Conservation (phyloP, 2,329 filamentous ascomycete species). For the Basipetospora chlamydospora region DNA sequence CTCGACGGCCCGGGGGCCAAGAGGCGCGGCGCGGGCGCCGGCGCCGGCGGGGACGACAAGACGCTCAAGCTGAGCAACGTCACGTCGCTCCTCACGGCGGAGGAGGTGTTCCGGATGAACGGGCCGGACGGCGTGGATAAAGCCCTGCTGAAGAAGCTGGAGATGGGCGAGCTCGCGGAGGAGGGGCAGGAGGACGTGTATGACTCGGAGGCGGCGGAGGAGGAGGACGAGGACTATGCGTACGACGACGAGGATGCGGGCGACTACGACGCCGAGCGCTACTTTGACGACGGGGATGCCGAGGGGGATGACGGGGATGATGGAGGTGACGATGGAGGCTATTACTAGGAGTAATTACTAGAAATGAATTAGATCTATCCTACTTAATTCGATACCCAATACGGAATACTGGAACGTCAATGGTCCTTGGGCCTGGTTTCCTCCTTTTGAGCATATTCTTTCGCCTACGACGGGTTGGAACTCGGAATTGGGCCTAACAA, state of each 20-base stretch:
- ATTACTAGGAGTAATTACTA: too few relatives aligned
- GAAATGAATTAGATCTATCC: too few relatives aligned
- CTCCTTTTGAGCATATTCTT: too few relatives aligned
- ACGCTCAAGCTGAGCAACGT: slow-evolving; percentile 23
- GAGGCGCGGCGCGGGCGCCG: slow-evolving; percentile 17
- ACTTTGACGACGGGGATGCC: slow-evolving; percentile 44
- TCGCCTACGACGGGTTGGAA: too few relatives aligned
- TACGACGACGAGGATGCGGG: slow-evolving; percentile 45
- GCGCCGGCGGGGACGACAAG: slow-evolving; percentile 5
- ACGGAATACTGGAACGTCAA: neutral
- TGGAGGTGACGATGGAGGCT: slow-evolving; percentile 18
- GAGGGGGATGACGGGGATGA: too few relatives aligned
- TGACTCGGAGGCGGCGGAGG: slow-evolving; percentile 31
- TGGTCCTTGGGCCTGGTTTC: too few relatives aligned
- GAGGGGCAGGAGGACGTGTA: slow-evolving; percentile 31
- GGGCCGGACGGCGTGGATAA: slow-evolving; percentile 14
- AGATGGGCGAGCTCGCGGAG: slow-evolving; percentile 29
- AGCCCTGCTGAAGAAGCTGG: slow-evolving; percentile 22
- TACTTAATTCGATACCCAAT: neutral
- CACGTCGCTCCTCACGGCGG: slow-evolving; percentile 32
- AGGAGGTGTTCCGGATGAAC: slow-evolving; percentile 32
- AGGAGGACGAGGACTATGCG: slow-evolving; percentile 36
- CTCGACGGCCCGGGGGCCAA: slow-evolving; percentile 17
- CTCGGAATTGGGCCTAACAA: too few relatives aligned
- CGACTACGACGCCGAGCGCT: slow-evolving; percentile 46